Evolutionary conservation across 306 rosid genomes (phyloP).

Genomic region (Vachellia pachyceras): DNA sequence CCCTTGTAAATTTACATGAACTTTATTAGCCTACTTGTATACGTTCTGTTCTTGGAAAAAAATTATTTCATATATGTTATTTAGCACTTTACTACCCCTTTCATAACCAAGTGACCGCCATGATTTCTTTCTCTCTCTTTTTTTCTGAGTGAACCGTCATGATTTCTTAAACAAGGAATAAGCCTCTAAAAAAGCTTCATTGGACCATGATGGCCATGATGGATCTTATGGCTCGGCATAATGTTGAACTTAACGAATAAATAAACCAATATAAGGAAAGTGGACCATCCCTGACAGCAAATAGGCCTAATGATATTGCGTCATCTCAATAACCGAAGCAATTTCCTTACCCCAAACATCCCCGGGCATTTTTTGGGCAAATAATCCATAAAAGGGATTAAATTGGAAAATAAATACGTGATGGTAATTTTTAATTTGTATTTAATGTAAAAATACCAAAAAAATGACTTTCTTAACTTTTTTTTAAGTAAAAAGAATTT

Average conservation of each 20-base stretch:
- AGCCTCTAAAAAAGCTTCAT: constrained; percentile 20
- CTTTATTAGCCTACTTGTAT: not conserved
- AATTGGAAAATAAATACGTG: not conserved
- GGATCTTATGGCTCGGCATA: constrained; percentile 28
- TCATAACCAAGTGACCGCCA: constrained; percentile 7
- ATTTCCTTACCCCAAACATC: constrained; percentile 25
- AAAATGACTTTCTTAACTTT: not conserved
- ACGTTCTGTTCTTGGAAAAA: not conserved
- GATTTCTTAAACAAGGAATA: constrained; percentile 1
- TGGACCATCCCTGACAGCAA: constrained; percentile 43
- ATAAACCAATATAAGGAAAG: constrained; percentile 25
- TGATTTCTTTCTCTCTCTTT: constrained; percentile 11
- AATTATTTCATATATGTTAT: not conserved
- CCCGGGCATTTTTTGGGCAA: not conserved
- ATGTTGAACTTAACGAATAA: constrained; percentile 14
- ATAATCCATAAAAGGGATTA: no score
- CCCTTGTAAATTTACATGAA: not conserved
- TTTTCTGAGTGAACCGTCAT: no score
- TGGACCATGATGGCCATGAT: constrained; percentile 24
- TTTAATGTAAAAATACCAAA: not conserved
- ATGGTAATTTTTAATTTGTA: not conserved
- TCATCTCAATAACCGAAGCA: constrained; percentile 40
- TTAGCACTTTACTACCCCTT: not conserved
- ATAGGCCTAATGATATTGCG: constrained; percentile 34
- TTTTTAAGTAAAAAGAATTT: not conserved